Base-by-base conservation (phyloP, 805 yeast species). In the Maudiozyma saulgeensis region DNA sequence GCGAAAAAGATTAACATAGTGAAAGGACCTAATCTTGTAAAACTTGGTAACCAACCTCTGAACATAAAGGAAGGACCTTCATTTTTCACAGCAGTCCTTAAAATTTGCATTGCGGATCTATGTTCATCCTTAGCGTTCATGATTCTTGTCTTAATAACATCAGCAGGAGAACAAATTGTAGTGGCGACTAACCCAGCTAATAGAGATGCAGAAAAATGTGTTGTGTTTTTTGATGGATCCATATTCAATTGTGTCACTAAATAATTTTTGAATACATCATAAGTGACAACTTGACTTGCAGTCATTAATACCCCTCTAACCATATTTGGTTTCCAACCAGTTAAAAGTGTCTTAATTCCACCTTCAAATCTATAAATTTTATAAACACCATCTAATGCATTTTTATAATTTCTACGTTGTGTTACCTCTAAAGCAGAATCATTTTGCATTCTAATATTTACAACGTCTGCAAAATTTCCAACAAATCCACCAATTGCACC, bases 121-220 rank as follows among this genome's bases (percentile, higher is more conserved):
- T 73, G 71, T 44, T 58, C 51, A 11, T 58, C 56, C 13, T 57
- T 64, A 3, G 73, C 77, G 67, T 85, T 83, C 96, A 87, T 87
- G 51, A 87, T 84, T 60, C 95, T 73, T 2, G 96, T 88, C 66
- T 88, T 88, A 45, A 87, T 81, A 3, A 87, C 96, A 66, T 87
- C 96, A 9, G 90, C 96, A 1, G 96, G 96, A 1, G 95, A 86
- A 64, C 96, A 88, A 18, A 87, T 84, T 0, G 96, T 88, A 0
- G 96, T 87, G 6, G 96, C 96, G 5, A 87, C 87, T 35, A 87
- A 69, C 16, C 96, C 96, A 1, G 96, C 95, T 53, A 84, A 60
- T 52, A 87, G 70, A 4, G 91, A 82, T 0, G 96, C 87, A 34
- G 81, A 63, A 60, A 87, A 87, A 65, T 87, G 95, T 2, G 96